Evolutionary conservation across 2,329 filamentous ascomycete species (phyloP).

Genomic region (Annulohypoxylon truncatum): DNA sequence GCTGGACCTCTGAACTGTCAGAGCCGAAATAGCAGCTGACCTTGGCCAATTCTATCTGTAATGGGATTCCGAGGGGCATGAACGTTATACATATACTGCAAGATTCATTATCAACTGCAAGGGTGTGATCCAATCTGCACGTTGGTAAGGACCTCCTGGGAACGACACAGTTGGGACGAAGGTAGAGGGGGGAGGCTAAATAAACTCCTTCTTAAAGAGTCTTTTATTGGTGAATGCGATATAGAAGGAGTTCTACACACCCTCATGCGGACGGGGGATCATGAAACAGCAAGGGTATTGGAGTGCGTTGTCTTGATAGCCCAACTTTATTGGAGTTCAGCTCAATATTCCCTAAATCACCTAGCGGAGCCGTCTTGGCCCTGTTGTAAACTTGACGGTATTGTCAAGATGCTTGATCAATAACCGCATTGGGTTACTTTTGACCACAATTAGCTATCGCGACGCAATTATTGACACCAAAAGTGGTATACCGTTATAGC

Average conservation of each 20-base stretch:
- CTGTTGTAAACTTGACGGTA: not conserved
- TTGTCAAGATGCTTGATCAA: not conserved
- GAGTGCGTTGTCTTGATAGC: constrained; percentile 7
- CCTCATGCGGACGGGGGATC: constrained; percentile 32
- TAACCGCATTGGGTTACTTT: constrained; percentile 1
- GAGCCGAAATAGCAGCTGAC: constrained; percentile 2
- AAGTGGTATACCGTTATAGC: constrained; percentile 19
- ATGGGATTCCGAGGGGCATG: not conserved
- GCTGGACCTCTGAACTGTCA: constrained; percentile 5
- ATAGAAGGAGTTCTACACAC: constrained; percentile 33
- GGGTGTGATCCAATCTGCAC: constrained; percentile 21
- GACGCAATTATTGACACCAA: not conserved
- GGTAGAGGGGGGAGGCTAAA: constrained; percentile 12
- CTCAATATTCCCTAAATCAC: constrained; percentile 20
- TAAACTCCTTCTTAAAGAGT: constrained; percentile 15
- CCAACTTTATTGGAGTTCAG: constrained; percentile 14
- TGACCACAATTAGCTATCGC: not conserved
- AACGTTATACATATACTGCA: constrained; percentile 3
- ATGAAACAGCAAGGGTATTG: constrained; percentile 36
- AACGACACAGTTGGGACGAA: constrained; percentile 15
- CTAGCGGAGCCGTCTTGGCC: constrained; percentile 1
- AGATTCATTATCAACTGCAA: constrained; percentile 1
- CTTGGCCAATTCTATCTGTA: not conserved
- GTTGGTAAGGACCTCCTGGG: constrained; percentile 16
- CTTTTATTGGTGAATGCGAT: constrained; percentile 27